Percentiles rank a stretch among this genome's conserved stretches.
Conservation (phyloP, 1,139 yeast species). For the Chernovozyma aurita region DNA sequence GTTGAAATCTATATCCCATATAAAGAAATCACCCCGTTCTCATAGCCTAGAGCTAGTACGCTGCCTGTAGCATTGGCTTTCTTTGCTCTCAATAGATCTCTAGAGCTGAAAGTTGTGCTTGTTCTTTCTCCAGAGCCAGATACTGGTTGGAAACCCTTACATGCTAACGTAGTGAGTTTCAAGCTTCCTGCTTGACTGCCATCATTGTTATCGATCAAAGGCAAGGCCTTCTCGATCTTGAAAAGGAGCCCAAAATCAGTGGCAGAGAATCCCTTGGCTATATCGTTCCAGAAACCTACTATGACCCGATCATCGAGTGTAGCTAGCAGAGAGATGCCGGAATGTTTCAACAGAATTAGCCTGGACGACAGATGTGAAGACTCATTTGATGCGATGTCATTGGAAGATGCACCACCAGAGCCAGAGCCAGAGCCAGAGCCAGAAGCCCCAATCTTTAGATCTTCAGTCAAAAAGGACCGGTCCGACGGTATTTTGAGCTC, state of each 20-base stretch:
- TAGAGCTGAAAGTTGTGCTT: too few relatives aligned
- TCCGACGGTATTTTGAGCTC: conserved; percentile 7
- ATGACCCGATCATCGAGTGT: conserved; percentile 12
- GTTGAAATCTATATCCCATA: conserved; percentile 15
- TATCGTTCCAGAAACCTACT: conserved; percentile 42
- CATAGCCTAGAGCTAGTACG: conserved; percentile 32
- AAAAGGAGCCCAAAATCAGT: conserved; percentile 3
- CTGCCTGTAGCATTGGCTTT: too few relatives aligned
- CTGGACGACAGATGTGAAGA: too few relatives aligned
- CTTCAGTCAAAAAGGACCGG: conserved; percentile 12
- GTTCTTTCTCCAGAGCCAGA: too few relatives aligned
- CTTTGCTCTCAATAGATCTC: too few relatives aligned
- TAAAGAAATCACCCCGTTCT: conserved; percentile 32
- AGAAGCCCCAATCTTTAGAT: conserved; percentile 16
- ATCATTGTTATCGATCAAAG: conserved; percentile 12
- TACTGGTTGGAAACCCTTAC: too few relatives aligned
- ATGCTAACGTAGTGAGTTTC: conserved; percentile 3
- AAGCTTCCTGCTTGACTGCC: conserved; percentile 8
- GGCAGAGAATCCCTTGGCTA: conserved; percentile 20
- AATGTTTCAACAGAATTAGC: too few relatives aligned
- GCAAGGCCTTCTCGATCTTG: conserved; percentile 12
- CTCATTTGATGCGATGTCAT: too few relatives aligned
- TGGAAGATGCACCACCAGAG: too few relatives aligned
- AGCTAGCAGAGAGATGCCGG: too few relatives aligned
- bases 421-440: background rate